Evolutionary conservation across 2,329 filamentous ascomycete species (phyloP).

Genomic region (Samsoniella hepiali): DNA sequence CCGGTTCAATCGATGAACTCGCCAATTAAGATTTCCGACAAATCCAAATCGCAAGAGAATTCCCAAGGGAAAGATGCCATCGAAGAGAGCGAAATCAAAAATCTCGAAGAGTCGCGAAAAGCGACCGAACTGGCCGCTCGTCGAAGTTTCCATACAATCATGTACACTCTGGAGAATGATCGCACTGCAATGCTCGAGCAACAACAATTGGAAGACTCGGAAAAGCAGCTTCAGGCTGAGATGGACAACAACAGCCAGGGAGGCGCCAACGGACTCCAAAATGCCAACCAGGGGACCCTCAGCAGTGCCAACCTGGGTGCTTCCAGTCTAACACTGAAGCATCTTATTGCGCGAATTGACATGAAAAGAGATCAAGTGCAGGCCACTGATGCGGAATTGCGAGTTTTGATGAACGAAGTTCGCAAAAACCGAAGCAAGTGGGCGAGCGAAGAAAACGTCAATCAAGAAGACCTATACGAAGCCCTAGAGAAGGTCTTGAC

Average conservation of each 20-base stretch:
- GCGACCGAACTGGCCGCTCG: slow-evolving; percentile 87
- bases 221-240: slow-evolving; percentile 93
- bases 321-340: slow-evolving; percentile 92
- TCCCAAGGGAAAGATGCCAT: slow-evolving; percentile 60
- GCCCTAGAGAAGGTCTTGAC: slow-evolving; percentile 94
- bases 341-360: slow-evolving; percentile 94
- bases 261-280: slow-evolving; percentile 46
- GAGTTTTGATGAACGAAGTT: slow-evolving; percentile 93
- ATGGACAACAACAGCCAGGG: slow-evolving; percentile 64
- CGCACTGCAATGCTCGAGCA: slow-evolving; percentile 96
- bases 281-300: slow-evolving; percentile 77
- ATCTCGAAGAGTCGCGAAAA: slow-evolving; percentile 86
- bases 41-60: slow-evolving; percentile 48
- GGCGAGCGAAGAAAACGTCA: slow-evolving; percentile 96
- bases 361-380: slow-evolving; percentile 85
- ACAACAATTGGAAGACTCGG: slow-evolving; percentile 92
- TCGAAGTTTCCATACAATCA: slow-evolving; percentile 86
- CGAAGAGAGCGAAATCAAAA: slow-evolving; percentile 86
- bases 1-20: slow-evolving; percentile 61
- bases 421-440: slow-evolving; percentile 98
- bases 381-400: slow-evolving; percentile 88
- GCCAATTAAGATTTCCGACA: slow-evolving; percentile 55
- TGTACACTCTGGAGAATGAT: slow-evolving; percentile 94
- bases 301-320: slow-evolving; percentile 93
- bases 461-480: slow-evolving; percentile 97